Evolutionary conservation across 2,329 filamentous ascomycete species (phyloP), one percentile per base, ranked within the genome.

Genomic region (Trichophyton rubrum): DNA sequence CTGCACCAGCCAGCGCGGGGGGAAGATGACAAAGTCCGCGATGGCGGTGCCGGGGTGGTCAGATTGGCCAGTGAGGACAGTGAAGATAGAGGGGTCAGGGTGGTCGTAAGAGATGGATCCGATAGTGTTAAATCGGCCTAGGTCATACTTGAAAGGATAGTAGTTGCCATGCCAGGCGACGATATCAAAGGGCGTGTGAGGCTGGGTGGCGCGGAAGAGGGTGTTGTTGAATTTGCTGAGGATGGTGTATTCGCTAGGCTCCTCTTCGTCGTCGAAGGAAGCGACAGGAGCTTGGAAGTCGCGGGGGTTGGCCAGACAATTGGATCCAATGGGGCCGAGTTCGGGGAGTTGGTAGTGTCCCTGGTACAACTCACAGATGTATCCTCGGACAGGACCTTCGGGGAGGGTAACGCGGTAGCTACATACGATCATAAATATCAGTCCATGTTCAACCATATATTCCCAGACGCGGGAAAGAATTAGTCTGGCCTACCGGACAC

Each of bases 111-210:
- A 86, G 65, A 89, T 84, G 60, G 80, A 84, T 20, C 87, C 88
- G 51, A 91, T 84, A 49, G 83, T 84, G 74, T 86, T 87, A 78
- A 90, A 91, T 35, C 86, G 83, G 27, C 85, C 86, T 0, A 91
- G 79, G 67, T 90, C 88, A 75, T 91, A 91, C 74, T 91, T 91
- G 80, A 84, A 89, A 0, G 88, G 88, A 63, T 87, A 86, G 73
- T 90, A 90, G 64, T 84, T 87, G 51, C 88, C 88, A 69, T 91
- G 87, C 87, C 87, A 91, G 2, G 85, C 86, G 2, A 90, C 87
- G 0, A 91, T 82, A 66, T 91, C 87, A 67, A 90, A 91, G 0
- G 88, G 87, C 0, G 84, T 86, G 70, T 90, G 88, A 9, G 78
- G 71, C 73, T 90, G 87, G 47, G 71, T 77, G 5, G 85, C 84